Conservation (phyloP, 1,139 yeast species). For the Suhomyces bokatorum region DNA sequence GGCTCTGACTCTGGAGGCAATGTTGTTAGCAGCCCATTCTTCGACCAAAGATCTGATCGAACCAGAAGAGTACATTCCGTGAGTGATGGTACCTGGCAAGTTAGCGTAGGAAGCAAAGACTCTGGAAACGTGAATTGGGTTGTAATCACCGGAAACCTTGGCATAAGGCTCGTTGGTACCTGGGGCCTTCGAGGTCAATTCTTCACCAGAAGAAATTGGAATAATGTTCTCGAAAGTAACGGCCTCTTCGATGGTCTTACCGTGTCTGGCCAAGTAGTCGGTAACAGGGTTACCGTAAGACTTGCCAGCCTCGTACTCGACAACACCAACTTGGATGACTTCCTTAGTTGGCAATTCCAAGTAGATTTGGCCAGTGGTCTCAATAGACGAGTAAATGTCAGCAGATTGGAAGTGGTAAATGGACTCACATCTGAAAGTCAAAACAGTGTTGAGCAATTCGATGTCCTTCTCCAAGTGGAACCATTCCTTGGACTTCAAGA, state of each 20-base stretch:
- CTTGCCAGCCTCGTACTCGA: conserved; percentile 86
- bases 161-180: conserved; percentile 94
- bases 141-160: conserved; percentile 95
- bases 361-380: conserved; percentile 81
- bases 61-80: conserved; percentile 98
- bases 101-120: conserved; percentile 91
- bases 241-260: conserved; percentile 93
- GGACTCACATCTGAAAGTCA: conserved; percentile 89
- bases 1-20: conserved; percentile 93
- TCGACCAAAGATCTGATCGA: conserved; percentile 93
- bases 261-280: conserved; percentile 89
- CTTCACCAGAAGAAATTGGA: conserved; percentile 81
- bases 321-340: conserved; percentile 81
- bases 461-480: conserved; percentile 75
- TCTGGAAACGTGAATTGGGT: conserved; percentile 96
- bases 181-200: conserved; percentile 72
- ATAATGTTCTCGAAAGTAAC: conserved; percentile 85
- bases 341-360: conserved; percentile 94
- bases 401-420: conserved; percentile 79
- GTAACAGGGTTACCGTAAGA: conserved; percentile 97
- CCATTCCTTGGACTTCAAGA: conserved; percentile 95
- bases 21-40: conserved; percentile 98
- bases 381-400: conserved; percentile 73
- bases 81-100: conserved; percentile 96
- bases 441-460: conserved; percentile 74